These are phyloP conservation scores for Russula griseocarnosa DNA, from an alignment of 768 basidiomycete genomes.

Conservation along the genomic window DNA sequence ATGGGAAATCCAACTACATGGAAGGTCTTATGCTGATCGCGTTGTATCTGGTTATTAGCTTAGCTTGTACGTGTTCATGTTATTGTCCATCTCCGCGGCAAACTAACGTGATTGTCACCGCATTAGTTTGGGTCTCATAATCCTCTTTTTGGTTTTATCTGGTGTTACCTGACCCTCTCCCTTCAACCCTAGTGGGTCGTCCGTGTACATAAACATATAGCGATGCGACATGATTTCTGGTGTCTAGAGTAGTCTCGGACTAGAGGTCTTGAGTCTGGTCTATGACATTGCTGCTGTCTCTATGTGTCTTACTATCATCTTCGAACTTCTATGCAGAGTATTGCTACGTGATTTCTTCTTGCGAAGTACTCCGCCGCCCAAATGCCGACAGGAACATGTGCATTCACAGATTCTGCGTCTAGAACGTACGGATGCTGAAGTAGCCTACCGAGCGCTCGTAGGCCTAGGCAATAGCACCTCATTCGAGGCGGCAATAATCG, in stretches of 20 bases:
- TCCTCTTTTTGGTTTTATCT: not conserved
- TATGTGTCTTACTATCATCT: no score
- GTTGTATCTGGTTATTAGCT: constrained; percentile 75
- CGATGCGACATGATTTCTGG: no score
- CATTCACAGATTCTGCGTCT: constrained; percentile 41
- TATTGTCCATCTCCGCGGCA: not conserved
- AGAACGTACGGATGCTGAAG: constrained; percentile 59
- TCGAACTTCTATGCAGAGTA: no score
- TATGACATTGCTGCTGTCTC: no score
- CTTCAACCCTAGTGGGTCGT: no score
- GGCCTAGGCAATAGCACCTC: constrained; percentile 59
- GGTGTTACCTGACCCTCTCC: no score
- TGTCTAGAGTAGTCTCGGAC: no score
- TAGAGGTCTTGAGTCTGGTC: no score
- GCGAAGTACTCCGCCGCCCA: no score
- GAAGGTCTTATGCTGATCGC: constrained; percentile 78
- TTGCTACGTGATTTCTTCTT: no score
- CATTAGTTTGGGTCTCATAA: constrained; percentile 47
- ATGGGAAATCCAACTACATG: constrained; percentile 89
- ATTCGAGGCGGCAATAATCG: constrained; percentile 41
- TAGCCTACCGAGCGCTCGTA: constrained; percentile 65
- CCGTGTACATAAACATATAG: no score
- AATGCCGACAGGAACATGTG: constrained; percentile 9
- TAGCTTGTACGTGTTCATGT: constrained; percentile 56
- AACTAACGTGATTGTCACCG: constrained; percentile 9